Evolutionary conservation across 768 basidiomycete genomes (phyloP), one percentile per base, ranked within the genome.

Genomic region (Suillus lakei): DNA sequence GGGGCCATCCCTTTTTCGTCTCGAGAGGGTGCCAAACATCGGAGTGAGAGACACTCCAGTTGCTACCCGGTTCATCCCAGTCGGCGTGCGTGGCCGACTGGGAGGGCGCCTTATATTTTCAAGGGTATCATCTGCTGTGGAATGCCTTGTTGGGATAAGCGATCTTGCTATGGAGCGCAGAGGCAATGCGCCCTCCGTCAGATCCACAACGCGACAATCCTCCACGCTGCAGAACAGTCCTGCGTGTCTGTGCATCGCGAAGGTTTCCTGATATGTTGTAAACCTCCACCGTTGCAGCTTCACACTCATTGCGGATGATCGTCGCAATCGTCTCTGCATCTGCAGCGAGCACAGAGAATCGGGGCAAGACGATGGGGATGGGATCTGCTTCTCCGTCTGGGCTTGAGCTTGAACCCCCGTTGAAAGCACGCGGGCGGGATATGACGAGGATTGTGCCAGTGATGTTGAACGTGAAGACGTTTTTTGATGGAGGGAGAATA

Each of bases 281-380:
- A 5, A 93, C 85, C 68, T 91, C 90, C 8, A 93, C 78, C 23
- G 78, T 82, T 26, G 79, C 76, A 26, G 76, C 77, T 32, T 86
- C 83, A 3, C 84, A 77, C 64, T 88, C 88, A 71, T 91, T 91
- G 48, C 84, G 83, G 64, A 92, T 79, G n/a, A 83, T 77, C 41
- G 83, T 86, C 2, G 85, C 79, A 13, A 85, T 83, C 15, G 81
- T 80, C 73, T 93, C 90, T 9, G 80, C 77, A 70, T 93, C 88
- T 3, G 89, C 85, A 12, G 88, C 85, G 18, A 91, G 82, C 18
- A 93, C 84, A 21, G 85, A 87, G 70, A 94, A 91, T 16, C 84
- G 82, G 4, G 92, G 92, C 30, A 93, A 72, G 46, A 85, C 77
- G 50, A 92, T 76, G n/a, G 86, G 83, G 46, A 85, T 82, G 10